These are phyloP conservation scores for Echium plantagineum DNA, from an alignment of 257 asterid species.

Conservation along the genomic window DNA sequence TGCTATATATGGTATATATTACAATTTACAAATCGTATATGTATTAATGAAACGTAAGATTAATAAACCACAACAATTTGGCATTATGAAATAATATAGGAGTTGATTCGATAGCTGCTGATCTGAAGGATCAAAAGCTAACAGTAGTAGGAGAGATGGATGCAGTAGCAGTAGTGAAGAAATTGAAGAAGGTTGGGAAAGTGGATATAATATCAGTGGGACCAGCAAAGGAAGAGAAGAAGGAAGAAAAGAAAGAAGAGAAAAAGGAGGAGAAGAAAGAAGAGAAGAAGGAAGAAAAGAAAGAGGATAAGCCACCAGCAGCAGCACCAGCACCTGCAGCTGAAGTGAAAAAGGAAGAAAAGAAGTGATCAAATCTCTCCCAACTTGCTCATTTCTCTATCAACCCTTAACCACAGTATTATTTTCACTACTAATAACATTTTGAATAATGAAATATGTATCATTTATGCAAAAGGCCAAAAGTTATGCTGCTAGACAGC, in stretches of 20 bases:
- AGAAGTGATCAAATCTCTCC: constrained; percentile 6
- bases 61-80: too few relatives aligned
- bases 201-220: constrained; percentile 61
- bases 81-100: too few relatives aligned
- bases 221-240: constrained; percentile 59
- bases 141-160: constrained; percentile 76
- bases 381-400: too few relatives aligned
- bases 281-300: constrained; percentile 13
- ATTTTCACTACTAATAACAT: too few relatives aligned
- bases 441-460: too few relatives aligned
- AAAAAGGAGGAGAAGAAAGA: constrained; percentile 23
- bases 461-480: too few relatives aligned
- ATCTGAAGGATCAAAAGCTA: constrained; percentile 50
- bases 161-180: constrained; percentile 54
- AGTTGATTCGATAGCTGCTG: constrained; percentile 63
- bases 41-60: too few relatives aligned
- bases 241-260: constrained; percentile 29
- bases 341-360: constrained; percentile 23
- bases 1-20: too few relatives aligned
- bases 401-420: too few relatives aligned
- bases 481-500: too few relatives aligned
- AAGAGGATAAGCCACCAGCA: constrained; percentile 6
- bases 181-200: constrained; percentile 54
- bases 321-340: too few relatives aligned
- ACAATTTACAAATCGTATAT: too few relatives aligned